These are phyloP conservation scores for Lathyrus tuberosus DNA, from an alignment of 306 rosid genomes.

Conservation along the genomic window DNA sequence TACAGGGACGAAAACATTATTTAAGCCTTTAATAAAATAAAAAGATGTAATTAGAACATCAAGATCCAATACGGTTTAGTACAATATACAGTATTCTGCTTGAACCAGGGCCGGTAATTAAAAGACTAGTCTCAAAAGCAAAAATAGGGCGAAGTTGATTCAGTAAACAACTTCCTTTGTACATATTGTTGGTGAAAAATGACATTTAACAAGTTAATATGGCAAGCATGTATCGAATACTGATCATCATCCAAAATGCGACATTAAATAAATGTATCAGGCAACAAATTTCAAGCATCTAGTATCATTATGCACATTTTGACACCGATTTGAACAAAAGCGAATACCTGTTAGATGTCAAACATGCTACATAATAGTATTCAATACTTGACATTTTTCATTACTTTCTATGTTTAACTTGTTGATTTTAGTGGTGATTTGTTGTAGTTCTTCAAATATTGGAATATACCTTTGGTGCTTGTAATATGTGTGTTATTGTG, in stretches of 20 bases:
- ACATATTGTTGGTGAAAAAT: slow-evolving; percentile 11
- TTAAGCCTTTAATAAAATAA: too few relatives aligned
- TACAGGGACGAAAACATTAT: too few relatives aligned
- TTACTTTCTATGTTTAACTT: too few relatives aligned
- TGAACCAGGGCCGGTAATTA: background rate
- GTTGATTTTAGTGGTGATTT: too few relatives aligned
- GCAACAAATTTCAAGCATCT: slow-evolving; percentile 96
- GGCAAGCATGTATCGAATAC: background rate
- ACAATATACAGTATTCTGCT: too few relatives aligned
- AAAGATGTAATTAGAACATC: background rate
- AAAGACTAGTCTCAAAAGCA: slow-evolving; percentile 11
- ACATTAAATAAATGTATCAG: too few relatives aligned
- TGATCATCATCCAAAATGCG: slow-evolving; percentile 22
- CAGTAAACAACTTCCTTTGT: slow-evolving; percentile 12
- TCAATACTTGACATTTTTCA: too few relatives aligned
- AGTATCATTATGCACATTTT: slow-evolving; percentile 93
- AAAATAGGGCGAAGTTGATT: background rate
- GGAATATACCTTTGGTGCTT: too few relatives aligned
- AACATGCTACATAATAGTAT: too few relatives aligned
- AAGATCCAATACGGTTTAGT: slow-evolving; percentile 26
- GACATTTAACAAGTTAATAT: background rate
- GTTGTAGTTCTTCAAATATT: too few relatives aligned
- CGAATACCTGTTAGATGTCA: too few relatives aligned
- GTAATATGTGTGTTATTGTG: too few relatives aligned
- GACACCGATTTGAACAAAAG: slow-evolving; percentile 82